A percentile compares a stretch with the other conserved stretches of the same genome.
These are phyloP conservation scores for Xerocomellus chrysenteron DNA, from an alignment of 768 basidiomycete genomes.

Conservation along the genomic window DNA sequence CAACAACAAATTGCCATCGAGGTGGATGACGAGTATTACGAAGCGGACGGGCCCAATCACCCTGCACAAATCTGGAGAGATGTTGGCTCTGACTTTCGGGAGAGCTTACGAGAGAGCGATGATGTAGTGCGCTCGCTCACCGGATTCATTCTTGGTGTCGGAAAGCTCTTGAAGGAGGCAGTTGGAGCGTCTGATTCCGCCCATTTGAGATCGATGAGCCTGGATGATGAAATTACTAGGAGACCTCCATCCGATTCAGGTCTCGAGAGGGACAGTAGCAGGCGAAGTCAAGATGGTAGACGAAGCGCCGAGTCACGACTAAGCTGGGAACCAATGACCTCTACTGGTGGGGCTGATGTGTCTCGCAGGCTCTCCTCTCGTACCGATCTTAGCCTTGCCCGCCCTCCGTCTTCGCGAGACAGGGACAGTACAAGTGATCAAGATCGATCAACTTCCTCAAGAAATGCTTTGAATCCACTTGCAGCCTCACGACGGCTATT, in stretches of 20 bases:
- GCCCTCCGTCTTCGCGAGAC: constrained; percentile 27
- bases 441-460: constrained; percentile 25
- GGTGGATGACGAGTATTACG: constrained; percentile 48
- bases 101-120: constrained; percentile 69
- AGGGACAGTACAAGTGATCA: constrained; percentile 28
- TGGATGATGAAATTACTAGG: constrained; percentile 49
- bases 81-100: constrained; percentile 71
- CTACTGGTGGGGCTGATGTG: constrained; percentile 22
- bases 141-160: constrained; percentile 71
- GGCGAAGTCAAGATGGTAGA: constrained; percentile 55
- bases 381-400: constrained; percentile 20
- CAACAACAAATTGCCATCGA: constrained; percentile 78
- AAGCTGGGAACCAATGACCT: constrained; percentile 42
- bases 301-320: constrained; percentile 49
- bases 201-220: constrained; percentile 50
- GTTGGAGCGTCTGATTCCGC: constrained; percentile 33
- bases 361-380: constrained; percentile 29
- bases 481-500: constrained; percentile 51
- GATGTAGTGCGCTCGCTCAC: constrained; percentile 78
- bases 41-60: constrained; percentile 31
- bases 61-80: constrained; percentile 63
- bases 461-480: constrained; percentile 23
- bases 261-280: constrained; percentile 40
- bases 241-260: constrained; percentile 34
- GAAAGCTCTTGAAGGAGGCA: constrained; percentile 64